Evolutionary conservation across 306 rosid species (phyloP), one percentile per base, ranked within the genome.

Genomic region (Fragaria vesca): DNA sequence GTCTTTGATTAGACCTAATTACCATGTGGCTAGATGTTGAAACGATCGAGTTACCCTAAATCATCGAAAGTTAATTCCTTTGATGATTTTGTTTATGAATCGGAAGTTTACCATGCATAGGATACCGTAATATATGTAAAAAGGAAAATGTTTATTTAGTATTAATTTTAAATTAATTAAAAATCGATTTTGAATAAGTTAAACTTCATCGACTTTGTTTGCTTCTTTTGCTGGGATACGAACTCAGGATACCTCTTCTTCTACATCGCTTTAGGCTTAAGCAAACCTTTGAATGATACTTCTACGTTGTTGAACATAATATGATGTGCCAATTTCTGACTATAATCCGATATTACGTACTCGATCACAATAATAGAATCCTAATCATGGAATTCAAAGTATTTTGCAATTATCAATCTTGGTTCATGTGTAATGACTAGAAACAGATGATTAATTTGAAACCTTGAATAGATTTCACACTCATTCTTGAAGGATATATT

Each of bases 1-100:
- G 36, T 61, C 30, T 43, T 74, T 26, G 18, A 61, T 74, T 60
- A 58, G 69, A 68, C 17, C 68, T 73, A 72, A 8, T 46, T 50
- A 10, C 21, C 52, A 36, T n/a, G 54, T 55, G 50, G 38, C 54
- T 36, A 8, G n/a, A 73, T 20, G 68, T 63, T 57, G 54, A 73
- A 57, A 73, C 28, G 5, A 24, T 24, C 26, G 26, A 55, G 52
- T n/a, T 36, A 55, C 67, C 26, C 76, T 6, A 36, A 38, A 20
- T 73, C 42, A 57, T 74, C 38, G 3, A 55, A 54, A 38, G 66
- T 54, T 54, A 12, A 12, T 58, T 24, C 16, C 66, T 61, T 26
- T 1, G 18, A 61, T 28, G 38, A 28, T 28, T 61, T 61, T 26
- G 16, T 11, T 21, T 0, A 21, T 58, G 34, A 58, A 58, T 9